A percentile compares a stretch with the other conserved stretches of the same genome.
Conservation (phyloP, 2,329 filamentous ascomycete species). For the Ophiostoma triangulosporum region DNA sequence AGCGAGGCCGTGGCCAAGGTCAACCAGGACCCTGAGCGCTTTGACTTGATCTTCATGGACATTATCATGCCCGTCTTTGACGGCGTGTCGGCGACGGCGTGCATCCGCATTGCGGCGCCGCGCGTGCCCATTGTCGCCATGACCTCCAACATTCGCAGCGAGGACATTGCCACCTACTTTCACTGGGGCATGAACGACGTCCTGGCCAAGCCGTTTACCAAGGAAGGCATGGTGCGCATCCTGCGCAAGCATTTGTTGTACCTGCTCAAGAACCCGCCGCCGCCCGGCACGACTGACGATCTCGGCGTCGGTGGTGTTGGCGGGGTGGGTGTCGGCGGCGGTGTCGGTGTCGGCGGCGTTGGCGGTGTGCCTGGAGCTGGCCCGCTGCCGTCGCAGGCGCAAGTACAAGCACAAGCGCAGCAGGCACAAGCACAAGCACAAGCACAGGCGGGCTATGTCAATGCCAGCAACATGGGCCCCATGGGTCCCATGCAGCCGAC, state of each 20-base stretch:
- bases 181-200: slow-evolving; percentile 98
- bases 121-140: slow-evolving; percentile 88
- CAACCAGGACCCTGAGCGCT: slow-evolving; percentile 35
- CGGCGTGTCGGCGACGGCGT: slow-evolving; percentile 84
- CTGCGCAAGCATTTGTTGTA: slow-evolving; percentile 81
- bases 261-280: slow-evolving; percentile 54
- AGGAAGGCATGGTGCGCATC: slow-evolving; percentile 70
- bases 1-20: slow-evolving; percentile 85
- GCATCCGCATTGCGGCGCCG: slow-evolving; percentile 77
- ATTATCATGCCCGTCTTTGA: slow-evolving; percentile 97
- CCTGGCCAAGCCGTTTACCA: slow-evolving; percentile 90
- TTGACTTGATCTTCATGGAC: slow-evolving; percentile 70
- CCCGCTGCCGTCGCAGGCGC: not conserved
- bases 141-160: slow-evolving; percentile 95
- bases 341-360: too few relatives aligned
- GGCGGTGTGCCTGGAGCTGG: slow-evolving; percentile 11
- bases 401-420: not conserved
- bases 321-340: too few relatives aligned
- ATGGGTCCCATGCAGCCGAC: slow-evolving; percentile 15
- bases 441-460: slow-evolving; percentile 11
- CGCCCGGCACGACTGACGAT: slow-evolving; percentile 22
- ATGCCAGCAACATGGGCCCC: slow-evolving; percentile 9
- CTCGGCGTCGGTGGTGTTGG: too few relatives aligned
- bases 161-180: slow-evolving; percentile 96
- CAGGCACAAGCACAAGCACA: not conserved